phyloP scores from a whole-genome alignment of 179 eudicot genomes.

The Silene vulgaris region DNA sequence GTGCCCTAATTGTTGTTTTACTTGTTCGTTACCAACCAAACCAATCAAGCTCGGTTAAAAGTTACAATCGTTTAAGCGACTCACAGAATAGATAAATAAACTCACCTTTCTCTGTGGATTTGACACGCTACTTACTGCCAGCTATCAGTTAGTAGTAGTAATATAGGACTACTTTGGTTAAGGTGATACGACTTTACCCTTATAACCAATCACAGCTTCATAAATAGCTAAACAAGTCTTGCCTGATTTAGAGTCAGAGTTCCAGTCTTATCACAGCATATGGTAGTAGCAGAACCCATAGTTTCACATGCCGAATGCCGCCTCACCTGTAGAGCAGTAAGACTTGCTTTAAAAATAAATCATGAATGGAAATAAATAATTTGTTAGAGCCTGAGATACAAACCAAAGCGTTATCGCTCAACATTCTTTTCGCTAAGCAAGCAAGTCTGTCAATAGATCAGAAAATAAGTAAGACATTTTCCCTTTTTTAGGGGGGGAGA shows the following conservation, averaged over 20 bases:
- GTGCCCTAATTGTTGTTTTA: too few relatives aligned
- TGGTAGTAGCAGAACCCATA: constrained; percentile 98
- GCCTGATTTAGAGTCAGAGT: constrained; percentile 73
- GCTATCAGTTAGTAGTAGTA: too few relatives aligned
- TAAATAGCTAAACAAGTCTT: not conserved
- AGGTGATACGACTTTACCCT: too few relatives aligned
- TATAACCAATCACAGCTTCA: not conserved
- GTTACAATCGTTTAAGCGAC: too few relatives aligned
- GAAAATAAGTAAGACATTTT: not conserved
- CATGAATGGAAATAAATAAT: not conserved
- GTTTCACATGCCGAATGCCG: constrained; percentile 97
- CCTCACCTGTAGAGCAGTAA: constrained; percentile 53
- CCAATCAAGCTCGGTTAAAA: too few relatives aligned
- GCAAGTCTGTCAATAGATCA: constrained; percentile 59
- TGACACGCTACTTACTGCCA: too few relatives aligned
- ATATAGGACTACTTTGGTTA: too few relatives aligned
- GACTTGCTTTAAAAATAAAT: not conserved
- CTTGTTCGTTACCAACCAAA: too few relatives aligned
- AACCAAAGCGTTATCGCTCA: constrained; percentile 93
- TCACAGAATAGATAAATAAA: too few relatives aligned
- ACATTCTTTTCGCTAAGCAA: constrained; percentile 85
- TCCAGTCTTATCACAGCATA: constrained; percentile 95
- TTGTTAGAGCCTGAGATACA: constrained; percentile 22
- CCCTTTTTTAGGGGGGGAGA: not conserved
- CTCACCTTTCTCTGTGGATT: too few relatives aligned